Evolutionary conservation across 306 rosid genomes (phyloP).

Genomic region (Quercus alba): DNA sequence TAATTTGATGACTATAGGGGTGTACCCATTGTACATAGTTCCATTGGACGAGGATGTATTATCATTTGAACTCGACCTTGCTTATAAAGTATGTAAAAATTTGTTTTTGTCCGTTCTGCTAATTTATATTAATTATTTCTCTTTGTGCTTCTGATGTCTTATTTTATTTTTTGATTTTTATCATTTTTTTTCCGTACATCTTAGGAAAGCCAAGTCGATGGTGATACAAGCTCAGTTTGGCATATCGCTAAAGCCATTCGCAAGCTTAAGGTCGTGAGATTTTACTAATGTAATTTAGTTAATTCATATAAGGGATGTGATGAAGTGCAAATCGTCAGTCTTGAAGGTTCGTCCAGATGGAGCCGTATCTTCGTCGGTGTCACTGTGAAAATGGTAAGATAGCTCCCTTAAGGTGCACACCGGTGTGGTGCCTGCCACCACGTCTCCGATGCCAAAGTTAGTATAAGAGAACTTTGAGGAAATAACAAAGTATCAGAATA

Average conservation of each 20-base stretch:
- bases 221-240: constrained; percentile 94
- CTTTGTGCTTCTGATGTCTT: constrained; percentile 8
- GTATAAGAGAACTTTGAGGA: no score
- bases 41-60: constrained; percentile 94
- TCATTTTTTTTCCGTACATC: constrained; percentile 13
- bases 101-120: not conserved
- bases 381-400: no score
- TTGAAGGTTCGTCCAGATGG: no score
- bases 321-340: no score
- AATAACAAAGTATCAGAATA: no score
- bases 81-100: constrained; percentile 59
- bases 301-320: constrained; percentile 2
- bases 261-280: constrained; percentile 80
- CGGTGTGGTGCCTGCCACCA: no score
- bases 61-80: constrained; percentile 83
- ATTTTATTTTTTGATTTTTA: not conserved
- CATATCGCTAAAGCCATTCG: constrained; percentile 94
- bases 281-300: constrained; percentile 17
- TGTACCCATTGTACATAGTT: constrained; percentile 70
- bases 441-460: no score
- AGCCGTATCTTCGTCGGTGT: no score
- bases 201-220: constrained; percentile 87
- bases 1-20: constrained; percentile 71
- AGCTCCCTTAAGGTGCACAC: no score
- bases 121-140: not conserved